Base-by-base conservation (phyloP, 163 green algal genomes). In the Coccomyxa subellipsoidea region DNA sequence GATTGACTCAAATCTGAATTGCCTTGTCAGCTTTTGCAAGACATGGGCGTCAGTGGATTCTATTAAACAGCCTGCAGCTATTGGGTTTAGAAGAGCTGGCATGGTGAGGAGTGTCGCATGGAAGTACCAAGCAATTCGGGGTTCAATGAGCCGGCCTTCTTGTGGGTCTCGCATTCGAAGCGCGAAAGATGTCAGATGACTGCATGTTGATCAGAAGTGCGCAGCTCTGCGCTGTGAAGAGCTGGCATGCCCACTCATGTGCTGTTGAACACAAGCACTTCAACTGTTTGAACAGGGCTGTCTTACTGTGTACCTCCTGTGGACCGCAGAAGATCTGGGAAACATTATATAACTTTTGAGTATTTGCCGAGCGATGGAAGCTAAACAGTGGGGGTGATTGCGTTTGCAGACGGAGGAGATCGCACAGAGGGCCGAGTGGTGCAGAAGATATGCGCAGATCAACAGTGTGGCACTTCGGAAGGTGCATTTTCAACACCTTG, bases 391-490 rank as follows among this genome's bases (percentile, higher is more conserved):
- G 25, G 27, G 25, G 38, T 3, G 54, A n/a, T 81, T 38, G 31
- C 38, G 29, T 39, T 54, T 47, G 38, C 53, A 78, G 54, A n/a
- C 69, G 25, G 29, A 75, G 32, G 54, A 81, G 31, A 39, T 90
- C 76, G 66, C 79, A 4, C 34, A 87, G 38, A 72, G 73, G 18
- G 86, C 85, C 4, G 85, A 86, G 54, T 90, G 86, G 86, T 89
- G 84, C 81, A 66, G 81, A 10, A 82, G 84, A 27, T 90, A 81
- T 69, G 84, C 84, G 0, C 59, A 80, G 12, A 79, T 79, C 25
- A 90, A 90, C 39, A 85, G 84, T 9, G 82, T 85, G 7, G 86
- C 76, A 31, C 79, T 90, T 39, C 81, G 86, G 21, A 90, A 90
- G 77, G 70, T 77, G 66, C n/a, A n/a, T n/a, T n/a, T n/a, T n/a